Conservation (phyloP, 495 filamentous ascomycete species). For the Daldinia caldariorum region DNA sequence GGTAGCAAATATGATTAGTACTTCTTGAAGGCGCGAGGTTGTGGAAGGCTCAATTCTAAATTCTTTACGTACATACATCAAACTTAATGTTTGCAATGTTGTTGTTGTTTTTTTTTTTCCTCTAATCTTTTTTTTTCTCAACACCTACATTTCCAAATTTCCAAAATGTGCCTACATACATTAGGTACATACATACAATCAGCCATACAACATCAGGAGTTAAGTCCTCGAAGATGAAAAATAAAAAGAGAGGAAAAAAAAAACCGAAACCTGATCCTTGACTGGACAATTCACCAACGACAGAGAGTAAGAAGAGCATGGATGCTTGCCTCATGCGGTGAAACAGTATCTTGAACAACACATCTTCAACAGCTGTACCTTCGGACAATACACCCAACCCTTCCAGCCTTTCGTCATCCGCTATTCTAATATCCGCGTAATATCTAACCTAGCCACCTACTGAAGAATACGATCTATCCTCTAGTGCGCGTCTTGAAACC, state of each 20-base stretch:
- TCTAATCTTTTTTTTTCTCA: neutral
- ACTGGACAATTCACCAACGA: slow-evolving; percentile 33
- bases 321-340: slow-evolving; percentile 35
- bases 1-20: neutral
- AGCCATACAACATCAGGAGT: slow-evolving; percentile 2
- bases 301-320: slow-evolving; percentile 9
- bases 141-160: too few relatives aligned
- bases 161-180: too few relatives aligned
- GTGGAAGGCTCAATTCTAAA: slow-evolving; percentile 1
- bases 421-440: slow-evolving; percentile 21
- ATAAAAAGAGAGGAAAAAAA: too few relatives aligned
- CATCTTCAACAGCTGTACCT: slow-evolving; percentile 27
- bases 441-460: slow-evolving; percentile 13
- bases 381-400: slow-evolving; percentile 4
- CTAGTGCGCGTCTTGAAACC: slow-evolving; percentile 29
- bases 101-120: neutral
- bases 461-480: slow-evolving; percentile 12
- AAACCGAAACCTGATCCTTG: slow-evolving; percentile 7
- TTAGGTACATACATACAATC: too few relatives aligned
- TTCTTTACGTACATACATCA: neutral
- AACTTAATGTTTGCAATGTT: neutral
- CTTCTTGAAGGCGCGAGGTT: neutral
- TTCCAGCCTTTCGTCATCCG: slow-evolving; percentile 6
- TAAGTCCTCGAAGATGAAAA: slow-evolving; percentile 4
- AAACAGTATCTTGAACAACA: slow-evolving; percentile 43